Conservation (phyloP, 169 alveolate species). For the Cryptosporidium felis region DNA sequence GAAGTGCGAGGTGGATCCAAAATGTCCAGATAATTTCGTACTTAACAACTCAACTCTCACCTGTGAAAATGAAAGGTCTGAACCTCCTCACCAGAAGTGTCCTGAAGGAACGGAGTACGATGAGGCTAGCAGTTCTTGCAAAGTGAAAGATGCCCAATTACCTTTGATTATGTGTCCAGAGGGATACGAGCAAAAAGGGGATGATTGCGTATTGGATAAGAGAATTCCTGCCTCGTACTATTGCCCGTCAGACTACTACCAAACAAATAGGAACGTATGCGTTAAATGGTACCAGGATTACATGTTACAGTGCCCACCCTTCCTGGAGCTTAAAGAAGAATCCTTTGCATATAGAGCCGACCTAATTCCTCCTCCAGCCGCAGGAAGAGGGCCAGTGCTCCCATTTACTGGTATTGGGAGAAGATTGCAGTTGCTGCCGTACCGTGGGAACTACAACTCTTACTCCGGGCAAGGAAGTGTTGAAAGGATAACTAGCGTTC, state of each 20-base stretch:
- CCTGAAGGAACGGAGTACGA: slow-evolving; percentile 68
- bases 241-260: slow-evolving; percentile 56
- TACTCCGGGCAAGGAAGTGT: background rate
- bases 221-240: slow-evolving; percentile 62
- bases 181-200: slow-evolving; percentile 62
- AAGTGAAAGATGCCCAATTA: slow-evolving; percentile 53
- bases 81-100: slow-evolving; percentile 63
- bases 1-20: slow-evolving; percentile 60
- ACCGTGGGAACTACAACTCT: background rate
- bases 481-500: background rate
- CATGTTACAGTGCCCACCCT: slow-evolving; percentile 63
- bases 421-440: background rate
- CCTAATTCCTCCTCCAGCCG: slow-evolving; percentile 67
- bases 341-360: slow-evolving; percentile 49
- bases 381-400: slow-evolving; percentile 66
- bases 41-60: slow-evolving; percentile 40
- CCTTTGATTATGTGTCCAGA: slow-evolving; percentile 71
- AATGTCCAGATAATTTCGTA: slow-evolving; percentile 19
- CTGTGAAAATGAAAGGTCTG: slow-evolving; percentile 33
- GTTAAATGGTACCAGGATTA: slow-evolving; percentile 70
- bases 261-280: slow-evolving; percentile 50
- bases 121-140: slow-evolving; percentile 30
- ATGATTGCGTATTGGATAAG: slow-evolving; percentile 44
- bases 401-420: slow-evolving; percentile 17
- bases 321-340: slow-evolving; percentile 26